Conservation (phyloP, 129 eudicot genomes). For the Flaveria sonorensis region DNA sequence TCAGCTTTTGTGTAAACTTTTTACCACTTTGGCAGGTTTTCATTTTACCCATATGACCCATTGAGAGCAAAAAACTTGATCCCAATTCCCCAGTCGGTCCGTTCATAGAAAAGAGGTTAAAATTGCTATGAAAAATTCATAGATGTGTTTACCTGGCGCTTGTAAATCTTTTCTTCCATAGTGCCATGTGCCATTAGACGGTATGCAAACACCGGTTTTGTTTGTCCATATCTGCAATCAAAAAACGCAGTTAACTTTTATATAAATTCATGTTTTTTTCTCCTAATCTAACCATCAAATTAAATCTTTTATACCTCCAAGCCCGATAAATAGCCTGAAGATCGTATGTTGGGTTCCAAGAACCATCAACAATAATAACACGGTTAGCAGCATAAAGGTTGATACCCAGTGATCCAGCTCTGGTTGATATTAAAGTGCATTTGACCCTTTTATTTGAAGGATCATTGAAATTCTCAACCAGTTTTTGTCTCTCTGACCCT, state of each 20-base stretch:
- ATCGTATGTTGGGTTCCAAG: slow-evolving; percentile 98
- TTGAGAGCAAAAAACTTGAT: neutral
- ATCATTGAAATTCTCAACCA: slow-evolving; percentile 83
- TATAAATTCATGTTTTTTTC: neutral
- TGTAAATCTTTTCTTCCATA: slow-evolving; percentile 95
- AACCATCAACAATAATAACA: slow-evolving; percentile 91
- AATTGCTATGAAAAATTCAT: neutral
- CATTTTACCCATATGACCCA: neutral
- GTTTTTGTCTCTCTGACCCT: slow-evolving; percentile 83
- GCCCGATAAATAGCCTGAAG: slow-evolving; percentile 97
- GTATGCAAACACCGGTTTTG: slow-evolving; percentile 94
- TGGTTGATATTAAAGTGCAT: slow-evolving; percentile 85
- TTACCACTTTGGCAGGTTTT: neutral
- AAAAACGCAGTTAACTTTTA: neutral
- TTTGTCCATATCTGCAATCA: slow-evolving; percentile 87
- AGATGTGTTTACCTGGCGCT: slow-evolving; percentile 77
- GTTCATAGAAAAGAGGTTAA: neutral
- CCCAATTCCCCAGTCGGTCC: neutral
- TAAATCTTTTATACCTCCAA: slow-evolving; percentile 68
- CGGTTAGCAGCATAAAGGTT: slow-evolving; percentile 98
- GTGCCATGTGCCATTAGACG: slow-evolving; percentile 93
- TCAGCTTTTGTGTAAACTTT: neutral
- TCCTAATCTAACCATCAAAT: neutral
- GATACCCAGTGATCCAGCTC: slow-evolving; percentile 97
- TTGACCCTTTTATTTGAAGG: slow-evolving; percentile 81